Conservation (phyloP, 768 basidiomycete species). For the Russula compacta region DNA sequence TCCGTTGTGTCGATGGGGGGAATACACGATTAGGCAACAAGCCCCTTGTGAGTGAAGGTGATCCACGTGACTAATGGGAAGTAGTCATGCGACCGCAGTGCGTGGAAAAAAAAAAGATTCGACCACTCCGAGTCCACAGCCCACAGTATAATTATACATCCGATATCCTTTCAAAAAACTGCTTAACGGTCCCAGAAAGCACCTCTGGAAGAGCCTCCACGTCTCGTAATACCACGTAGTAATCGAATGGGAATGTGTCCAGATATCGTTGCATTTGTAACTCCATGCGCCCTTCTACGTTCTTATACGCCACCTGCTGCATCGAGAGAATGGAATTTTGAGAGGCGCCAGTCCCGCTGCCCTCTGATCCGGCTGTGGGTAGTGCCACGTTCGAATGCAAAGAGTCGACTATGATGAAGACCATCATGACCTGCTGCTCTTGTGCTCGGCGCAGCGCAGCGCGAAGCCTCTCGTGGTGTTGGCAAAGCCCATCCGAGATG, state of each 20-base stretch:
- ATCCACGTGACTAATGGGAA: too few species aligned
- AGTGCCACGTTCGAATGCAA: constrained; percentile 43
- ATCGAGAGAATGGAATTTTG: constrained; percentile 84
- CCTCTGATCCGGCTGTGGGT: not conserved
- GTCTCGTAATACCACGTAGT: constrained; percentile 85
- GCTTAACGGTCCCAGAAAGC: constrained; percentile 76
- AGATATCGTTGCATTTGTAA: constrained; percentile 82
- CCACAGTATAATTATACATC: constrained; percentile 34
- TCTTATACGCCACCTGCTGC: constrained; percentile 85
- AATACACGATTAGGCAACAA: too few species aligned
- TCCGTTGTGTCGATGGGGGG: too few species aligned
- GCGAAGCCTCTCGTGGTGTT: constrained; percentile 83
- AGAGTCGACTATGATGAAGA: constrained; percentile 93
- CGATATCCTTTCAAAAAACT: constrained; percentile 82
- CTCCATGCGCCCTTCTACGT: constrained; percentile 73
- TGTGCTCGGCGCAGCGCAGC: constrained; percentile 74
- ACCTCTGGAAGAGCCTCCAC: constrained; percentile 91
- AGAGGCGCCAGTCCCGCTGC: constrained; percentile 17
- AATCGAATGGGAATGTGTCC: constrained; percentile 97
- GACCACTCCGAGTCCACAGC: too few species aligned
- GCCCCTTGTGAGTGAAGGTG: too few species aligned
- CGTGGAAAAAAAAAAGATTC: not conserved
- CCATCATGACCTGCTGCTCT: constrained; percentile 88
- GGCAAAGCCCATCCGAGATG: constrained; percentile 98
- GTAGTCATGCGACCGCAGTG: not conserved